Percentiles rank a stretch among this genome's conserved stretches.
Conservation (phyloP, 331 rosid genomes). For the Cydonia oblonga region DNA sequence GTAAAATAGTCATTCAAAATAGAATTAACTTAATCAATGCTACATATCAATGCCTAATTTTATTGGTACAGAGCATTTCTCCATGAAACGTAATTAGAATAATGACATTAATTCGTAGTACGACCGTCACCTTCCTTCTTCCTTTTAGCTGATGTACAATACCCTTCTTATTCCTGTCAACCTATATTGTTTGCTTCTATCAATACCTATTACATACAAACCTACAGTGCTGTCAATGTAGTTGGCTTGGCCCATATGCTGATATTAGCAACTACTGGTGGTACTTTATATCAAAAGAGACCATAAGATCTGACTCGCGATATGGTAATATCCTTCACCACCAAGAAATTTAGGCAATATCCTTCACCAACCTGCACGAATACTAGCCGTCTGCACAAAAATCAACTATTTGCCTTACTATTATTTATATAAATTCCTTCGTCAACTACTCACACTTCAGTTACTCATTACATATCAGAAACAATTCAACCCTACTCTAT, state of each 20-base stretch:
- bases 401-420: background rate
- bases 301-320: background rate
- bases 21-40: too few species aligned
- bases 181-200: too few species aligned
- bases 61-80: background rate
- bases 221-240: background rate
- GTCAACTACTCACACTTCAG: background rate
- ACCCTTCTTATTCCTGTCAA: background rate
- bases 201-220: background rate
- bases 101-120: background rate
- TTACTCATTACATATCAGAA: background rate
- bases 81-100: background rate
- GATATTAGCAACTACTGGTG: background rate
- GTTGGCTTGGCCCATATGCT: background rate
- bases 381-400: background rate
- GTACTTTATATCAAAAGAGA: background rate
- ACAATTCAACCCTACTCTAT: too few species aligned
- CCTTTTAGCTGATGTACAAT: background rate
- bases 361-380: slow-evolving; percentile 10
- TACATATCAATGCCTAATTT: too few species aligned
- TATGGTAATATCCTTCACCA: background rate
- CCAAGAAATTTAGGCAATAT: slow-evolving; percentile 9
- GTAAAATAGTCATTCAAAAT: too few species aligned
- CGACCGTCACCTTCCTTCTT: background rate
- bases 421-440: background rate